Percentiles rank a stretch among this genome's conserved stretches.
These are phyloP conservation scores for Leccinum ponderosum DNA, from an alignment of 1,284 basidiomycete species.

Conservation along the genomic window DNA sequence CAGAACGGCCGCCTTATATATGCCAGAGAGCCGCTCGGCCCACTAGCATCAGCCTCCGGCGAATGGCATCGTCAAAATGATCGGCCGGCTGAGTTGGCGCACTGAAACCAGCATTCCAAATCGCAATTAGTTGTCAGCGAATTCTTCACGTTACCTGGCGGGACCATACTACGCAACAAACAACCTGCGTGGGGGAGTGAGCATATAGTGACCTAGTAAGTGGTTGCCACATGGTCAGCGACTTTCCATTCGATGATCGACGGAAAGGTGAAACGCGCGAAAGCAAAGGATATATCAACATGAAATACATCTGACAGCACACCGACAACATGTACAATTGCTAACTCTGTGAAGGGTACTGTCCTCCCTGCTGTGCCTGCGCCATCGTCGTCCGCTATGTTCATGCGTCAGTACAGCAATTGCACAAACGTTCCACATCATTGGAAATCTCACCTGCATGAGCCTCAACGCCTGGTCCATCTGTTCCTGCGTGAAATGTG, in stretches of 20 bases:
- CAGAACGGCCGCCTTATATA: background rate
- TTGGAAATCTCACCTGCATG: slow-evolving; percentile 30
- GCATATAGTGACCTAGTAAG: background rate
- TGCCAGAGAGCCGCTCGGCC: background rate
- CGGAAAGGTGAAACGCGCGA: slow-evolving; percentile 5
- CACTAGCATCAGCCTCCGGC: background rate
- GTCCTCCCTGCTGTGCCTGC: slow-evolving; percentile 32
- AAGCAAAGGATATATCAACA: slow-evolving; percentile 8
- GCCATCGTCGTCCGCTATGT: slow-evolving; percentile 26
- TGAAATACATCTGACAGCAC: slow-evolving; percentile 15
- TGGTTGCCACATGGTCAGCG: background rate
- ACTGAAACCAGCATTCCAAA: background rate
- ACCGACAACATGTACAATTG: slow-evolving; percentile 13
- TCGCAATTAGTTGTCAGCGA: background rate
- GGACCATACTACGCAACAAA: background rate
- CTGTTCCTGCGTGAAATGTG: slow-evolving; percentile 41
- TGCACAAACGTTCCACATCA: background rate
- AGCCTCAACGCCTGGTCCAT: slow-evolving; percentile 40
- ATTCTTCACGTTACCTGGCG: slow-evolving; percentile 1
- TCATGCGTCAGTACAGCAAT: slow-evolving; percentile 2
- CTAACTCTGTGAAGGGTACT: slow-evolving; percentile 32
- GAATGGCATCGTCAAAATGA: background rate
- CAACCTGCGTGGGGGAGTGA: background rate
- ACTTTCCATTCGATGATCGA: slow-evolving; percentile 7
- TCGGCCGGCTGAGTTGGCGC: background rate